Base-by-base conservation (phyloP, 805 yeast genomes). In the Diddensiella santjacobensis region DNA sequence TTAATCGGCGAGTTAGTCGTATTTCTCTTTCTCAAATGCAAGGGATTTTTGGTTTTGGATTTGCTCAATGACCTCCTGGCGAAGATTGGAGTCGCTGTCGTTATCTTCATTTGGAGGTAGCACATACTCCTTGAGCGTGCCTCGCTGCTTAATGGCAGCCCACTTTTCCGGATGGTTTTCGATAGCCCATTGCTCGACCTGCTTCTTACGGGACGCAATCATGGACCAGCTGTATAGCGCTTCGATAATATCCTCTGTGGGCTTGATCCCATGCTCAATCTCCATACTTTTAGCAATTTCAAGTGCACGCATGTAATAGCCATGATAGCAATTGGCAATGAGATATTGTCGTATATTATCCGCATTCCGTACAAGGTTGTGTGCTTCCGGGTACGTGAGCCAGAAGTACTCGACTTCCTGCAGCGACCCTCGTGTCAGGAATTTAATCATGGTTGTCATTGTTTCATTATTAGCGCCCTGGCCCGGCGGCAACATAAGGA, bases 271-370 rank as follows among this genome's bases (percentile, higher is more conserved):
- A 46, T 60, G 58, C 2, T 53, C 52, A 30, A 75, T 75, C 24
- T 67, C 71, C 62, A 80, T 73, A 23, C 69, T 70, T 18, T 71
- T 68, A 2, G 79, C 71, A 22, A 80, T 62, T 15, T 68, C 67
- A 4, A 81, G 64, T 0, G 93, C 93, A 2, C 76, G 73, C 6
- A 73, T 73, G 33, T 72, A 74, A 40, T 73, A 67, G 5, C 84
- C 88, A 59, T 80, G 80, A 55, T 81, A 82, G 51, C 85, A 83
- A 60, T 84, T 81, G 0, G 88, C 86, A 48, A 83, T 76, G 29
- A 86, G 63, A 56, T 77, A 81, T 60, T 83, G 87, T 36, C 72
- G 73, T 59, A 74, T 75, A 29, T 81, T 72, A 6, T 71, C 71
- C 30, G 73, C 65, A 50, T 77, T 73, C 0, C 87, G 86, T 10